Percentiles rank a stretch among this genome's conserved stretches.
These are phyloP conservation scores for Areca catechu DNA, from an alignment of 176 grass and related monocot genomes.

Conservation along the genomic window DNA sequence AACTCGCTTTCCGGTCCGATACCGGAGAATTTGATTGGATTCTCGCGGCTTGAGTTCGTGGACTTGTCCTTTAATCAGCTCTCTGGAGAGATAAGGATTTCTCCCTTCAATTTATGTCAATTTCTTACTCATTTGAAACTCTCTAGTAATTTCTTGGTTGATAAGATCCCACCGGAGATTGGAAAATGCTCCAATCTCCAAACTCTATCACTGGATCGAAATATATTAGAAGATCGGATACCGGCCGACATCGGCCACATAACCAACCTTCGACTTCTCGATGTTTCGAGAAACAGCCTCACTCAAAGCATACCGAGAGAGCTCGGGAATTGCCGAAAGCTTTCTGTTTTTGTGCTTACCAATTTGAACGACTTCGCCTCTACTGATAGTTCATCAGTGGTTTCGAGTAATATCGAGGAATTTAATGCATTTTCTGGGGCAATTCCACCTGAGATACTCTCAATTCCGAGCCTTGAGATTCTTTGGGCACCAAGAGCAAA, in stretches of 20 bases:
- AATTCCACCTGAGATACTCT: conserved; percentile 30
- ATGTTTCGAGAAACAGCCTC: conserved; percentile 64
- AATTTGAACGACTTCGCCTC: conserved; percentile 24
- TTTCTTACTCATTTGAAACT: conserved; percentile 25
- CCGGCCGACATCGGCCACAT: conserved; percentile 28
- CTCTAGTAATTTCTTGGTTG: conserved; percentile 19
- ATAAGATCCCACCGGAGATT: conserved; percentile 10
- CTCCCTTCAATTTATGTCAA: not conserved
- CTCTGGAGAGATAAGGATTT: conserved; percentile 9
- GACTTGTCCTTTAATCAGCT: conserved; percentile 24
- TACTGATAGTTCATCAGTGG: not conserved
- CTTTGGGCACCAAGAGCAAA: conserved; percentile 61
- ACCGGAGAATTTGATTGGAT: conserved; percentile 13
- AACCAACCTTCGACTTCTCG: conserved; percentile 34
- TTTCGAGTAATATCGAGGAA: conserved; percentile 22
- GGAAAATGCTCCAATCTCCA: conserved; percentile 12
- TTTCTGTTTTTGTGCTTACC: conserved; percentile 54
- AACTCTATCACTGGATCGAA: conserved; percentile 17
- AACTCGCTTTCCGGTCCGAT: conserved; percentile 17
- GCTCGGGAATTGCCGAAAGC: conserved; percentile 35
- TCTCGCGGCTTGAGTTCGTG: conserved; percentile 8
- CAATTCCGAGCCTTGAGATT: conserved; percentile 38
- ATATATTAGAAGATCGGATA: conserved; percentile 49
- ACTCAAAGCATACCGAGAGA: conserved; percentile 43
- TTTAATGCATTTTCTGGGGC: conserved; percentile 54